Base-by-base conservation (phyloP, 108 stramenopile species). In the Nannochloropsis salina region DNA sequence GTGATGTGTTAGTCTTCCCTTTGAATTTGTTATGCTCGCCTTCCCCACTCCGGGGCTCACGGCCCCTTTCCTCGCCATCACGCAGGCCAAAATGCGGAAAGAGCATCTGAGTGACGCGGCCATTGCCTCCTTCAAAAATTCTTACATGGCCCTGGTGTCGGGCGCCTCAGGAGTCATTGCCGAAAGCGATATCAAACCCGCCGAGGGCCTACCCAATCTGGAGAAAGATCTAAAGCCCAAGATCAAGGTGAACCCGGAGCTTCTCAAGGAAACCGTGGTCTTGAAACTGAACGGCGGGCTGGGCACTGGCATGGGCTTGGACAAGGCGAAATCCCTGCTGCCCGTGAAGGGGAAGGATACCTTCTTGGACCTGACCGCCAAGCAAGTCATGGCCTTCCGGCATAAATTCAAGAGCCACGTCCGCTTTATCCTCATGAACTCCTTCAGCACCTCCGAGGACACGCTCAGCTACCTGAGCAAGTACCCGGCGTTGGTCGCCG, bases 361-460 rank as follows among this genome's bases (percentile, higher is more conserved):
- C 74, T 99, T 99, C 92, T 91, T 99, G 82, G 99, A 99, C 88
- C 91, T 99, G 91, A 97, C 98, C 21, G 99, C 98, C 86, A 97
- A 99, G 92, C 99, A 99, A 90, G 96, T 99, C 87, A 93, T 96
- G 44, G 90, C 93, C 74, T 97, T 99, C 97, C 92, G 96, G 44
- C 86, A 96, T 86, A 92, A 94, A 42, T 96, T 95, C 82, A 93
- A 94, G 80, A 91, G 92, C 85, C 93, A 97, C 80, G 97, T 99
- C 84, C 96, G 95, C 83, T 98, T 99, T 90, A 97, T 99, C 95
- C 94, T 99, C 80, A 99, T 99, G 99, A 99, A 99, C 93, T 96
- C 95, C 81, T 99, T 99, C 91, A 95, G 94, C 61, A 99, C 99
- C 9, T 94, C 93, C 82, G 95, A 92, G 80, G 99, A 99, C 90